Percentiles rank a stretch among this genome's conserved stretches.
Evolutionary conservation across 345 rosid species (phyloP).

Genomic region (Dipteronia dyeriana): DNA sequence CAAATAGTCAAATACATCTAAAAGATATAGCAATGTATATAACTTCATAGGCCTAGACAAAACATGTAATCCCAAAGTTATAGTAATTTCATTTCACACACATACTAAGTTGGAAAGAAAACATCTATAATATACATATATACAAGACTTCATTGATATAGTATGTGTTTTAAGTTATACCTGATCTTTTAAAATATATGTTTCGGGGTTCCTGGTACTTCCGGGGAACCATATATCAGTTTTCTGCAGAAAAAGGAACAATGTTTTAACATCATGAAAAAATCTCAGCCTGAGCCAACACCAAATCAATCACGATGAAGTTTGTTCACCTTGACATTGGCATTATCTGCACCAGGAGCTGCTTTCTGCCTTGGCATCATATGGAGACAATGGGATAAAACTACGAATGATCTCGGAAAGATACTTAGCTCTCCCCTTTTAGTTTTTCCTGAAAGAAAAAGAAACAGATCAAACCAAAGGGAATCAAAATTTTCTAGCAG

Average conservation of each 20-base stretch:
- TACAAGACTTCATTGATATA: neutral
- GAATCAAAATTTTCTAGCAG: neutral
- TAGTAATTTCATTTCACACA: neutral
- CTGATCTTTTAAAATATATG: constrained; percentile 87
- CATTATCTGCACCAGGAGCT: constrained; percentile 43
- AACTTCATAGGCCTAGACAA: neutral
- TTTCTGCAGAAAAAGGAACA: constrained; percentile 48
- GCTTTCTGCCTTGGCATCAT: constrained; percentile 91
- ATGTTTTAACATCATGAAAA: constrained; percentile 16
- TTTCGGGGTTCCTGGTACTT: constrained; percentile 72
- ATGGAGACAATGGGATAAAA: constrained; percentile 90
- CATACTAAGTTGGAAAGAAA: neutral
- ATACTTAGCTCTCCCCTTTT: constrained; percentile 94
- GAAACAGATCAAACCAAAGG: neutral
- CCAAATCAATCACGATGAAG: constrained; percentile 2
- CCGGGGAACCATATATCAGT: constrained; percentile 73
- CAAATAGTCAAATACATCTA: neutral
- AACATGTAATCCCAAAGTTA: neutral
- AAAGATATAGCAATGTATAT: neutral
- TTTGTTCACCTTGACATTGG: constrained; percentile 48
- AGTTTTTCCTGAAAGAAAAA: constrained; percentile 62
- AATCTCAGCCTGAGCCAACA: constrained; percentile 3
- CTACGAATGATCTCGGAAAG: constrained; percentile 59
- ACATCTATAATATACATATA: neutral
- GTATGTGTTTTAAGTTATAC: constrained; percentile 32